A percentile compares a stretch with the other conserved stretches of the same genome.
Evolutionary conservation across 1,284 basidiomycete genomes (phyloP).

Genomic region (Chalciporus sp.): DNA sequence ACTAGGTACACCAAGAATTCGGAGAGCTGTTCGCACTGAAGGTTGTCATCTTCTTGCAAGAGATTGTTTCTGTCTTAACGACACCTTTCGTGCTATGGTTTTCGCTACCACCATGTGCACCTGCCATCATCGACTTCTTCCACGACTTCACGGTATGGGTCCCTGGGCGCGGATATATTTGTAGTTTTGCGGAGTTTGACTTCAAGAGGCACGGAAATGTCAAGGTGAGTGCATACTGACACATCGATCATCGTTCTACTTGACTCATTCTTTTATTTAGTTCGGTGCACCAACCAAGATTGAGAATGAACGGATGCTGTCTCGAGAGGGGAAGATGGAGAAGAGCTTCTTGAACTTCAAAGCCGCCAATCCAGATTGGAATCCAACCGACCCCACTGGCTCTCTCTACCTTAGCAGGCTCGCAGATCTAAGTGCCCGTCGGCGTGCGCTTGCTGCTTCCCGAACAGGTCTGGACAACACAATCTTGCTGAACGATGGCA

Average conservation of each 20-base stretch:
- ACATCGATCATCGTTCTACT: background rate
- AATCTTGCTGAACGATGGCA: slow-evolving; percentile 35
- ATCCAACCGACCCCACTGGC: slow-evolving; percentile 81
- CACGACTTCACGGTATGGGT: slow-evolving; percentile 96
- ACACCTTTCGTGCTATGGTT: slow-evolving; percentile 96
- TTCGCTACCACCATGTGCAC: slow-evolving; percentile 86
- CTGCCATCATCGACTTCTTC: slow-evolving; percentile 93
- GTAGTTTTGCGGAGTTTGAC: slow-evolving; percentile 98
- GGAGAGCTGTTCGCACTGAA: slow-evolving; percentile 90
- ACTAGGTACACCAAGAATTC: slow-evolving; percentile 85
- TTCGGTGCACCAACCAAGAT: slow-evolving; percentile 76
- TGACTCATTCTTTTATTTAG: slow-evolving; percentile 37
- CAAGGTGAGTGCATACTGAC: slow-evolving; percentile 51
- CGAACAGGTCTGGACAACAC: slow-evolving; percentile 34
- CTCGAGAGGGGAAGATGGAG: slow-evolving; percentile 97
- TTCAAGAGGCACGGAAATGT: slow-evolving; percentile 90
- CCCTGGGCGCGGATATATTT: slow-evolving; percentile 94
- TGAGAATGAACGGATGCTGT: slow-evolving; percentile 74
- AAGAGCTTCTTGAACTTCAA: slow-evolving; percentile 97
- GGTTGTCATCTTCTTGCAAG: slow-evolving; percentile 82
- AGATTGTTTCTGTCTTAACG: slow-evolving; percentile 87
- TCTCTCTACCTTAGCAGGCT: slow-evolving; percentile 85
- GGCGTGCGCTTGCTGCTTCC: slow-evolving; percentile 33
- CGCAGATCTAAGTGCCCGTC: slow-evolving; percentile 64
- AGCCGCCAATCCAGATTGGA: slow-evolving; percentile 94